These are phyloP conservation scores for Salix purpurea DNA, from an alignment of 345 rosid species.

Conservation along the genomic window DNA sequence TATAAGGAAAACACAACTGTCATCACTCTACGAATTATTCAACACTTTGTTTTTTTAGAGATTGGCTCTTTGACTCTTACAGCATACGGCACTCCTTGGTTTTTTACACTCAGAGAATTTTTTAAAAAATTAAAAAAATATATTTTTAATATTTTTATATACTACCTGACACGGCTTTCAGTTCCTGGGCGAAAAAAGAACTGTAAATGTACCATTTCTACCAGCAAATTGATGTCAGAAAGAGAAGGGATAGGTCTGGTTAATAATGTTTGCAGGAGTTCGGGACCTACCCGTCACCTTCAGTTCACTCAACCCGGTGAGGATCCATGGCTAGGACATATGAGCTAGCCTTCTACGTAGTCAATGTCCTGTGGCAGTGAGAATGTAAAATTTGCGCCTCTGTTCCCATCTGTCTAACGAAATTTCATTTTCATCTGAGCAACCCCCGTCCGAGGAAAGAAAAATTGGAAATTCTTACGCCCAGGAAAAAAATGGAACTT, in stretches of 20 bases:
- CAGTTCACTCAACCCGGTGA: slow-evolving; percentile 24
- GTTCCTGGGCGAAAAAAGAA: background rate
- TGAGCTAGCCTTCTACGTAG: slow-evolving; percentile 2
- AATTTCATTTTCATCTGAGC: slow-evolving; percentile 18
- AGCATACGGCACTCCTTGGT: background rate
- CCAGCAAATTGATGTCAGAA: background rate
- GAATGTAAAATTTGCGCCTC: slow-evolving; percentile 17
- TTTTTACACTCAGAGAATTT: too few species aligned
- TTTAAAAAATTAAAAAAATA: too few species aligned
- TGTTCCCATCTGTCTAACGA: slow-evolving; percentile 12
- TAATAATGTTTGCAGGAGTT: background rate
- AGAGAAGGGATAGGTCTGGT: background rate
- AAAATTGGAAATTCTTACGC: background rate
- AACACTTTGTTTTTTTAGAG: slow-evolving; percentile 2
- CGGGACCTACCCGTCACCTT: slow-evolving; percentile 18
- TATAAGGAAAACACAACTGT: background rate
- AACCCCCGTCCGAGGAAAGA: background rate
- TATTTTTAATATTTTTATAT: too few species aligned
- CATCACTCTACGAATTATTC: background rate
- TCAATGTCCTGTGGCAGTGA: background rate
- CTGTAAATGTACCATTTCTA: background rate
- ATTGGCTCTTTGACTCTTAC: slow-evolving; percentile 15
- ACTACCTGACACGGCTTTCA: background rate
- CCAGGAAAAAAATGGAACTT: too few species aligned
- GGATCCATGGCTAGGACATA: background rate